These are phyloP conservation scores for Candida ulmi DNA, from an alignment of 805 yeast species.

Conservation along the genomic window DNA sequence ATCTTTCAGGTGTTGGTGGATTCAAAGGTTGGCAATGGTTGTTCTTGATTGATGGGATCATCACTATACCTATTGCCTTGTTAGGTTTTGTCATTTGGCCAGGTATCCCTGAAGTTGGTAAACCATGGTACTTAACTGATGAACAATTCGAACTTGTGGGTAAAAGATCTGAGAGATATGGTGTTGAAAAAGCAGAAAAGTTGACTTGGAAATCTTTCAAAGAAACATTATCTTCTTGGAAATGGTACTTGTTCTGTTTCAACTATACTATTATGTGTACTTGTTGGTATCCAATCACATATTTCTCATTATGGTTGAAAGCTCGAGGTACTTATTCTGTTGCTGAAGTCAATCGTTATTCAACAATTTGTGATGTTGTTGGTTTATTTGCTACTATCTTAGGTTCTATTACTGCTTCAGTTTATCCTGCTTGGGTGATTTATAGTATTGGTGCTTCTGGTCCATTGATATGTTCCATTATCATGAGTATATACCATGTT, in stretches of 20 bases:
- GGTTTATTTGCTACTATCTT: slow-evolving; percentile 1
- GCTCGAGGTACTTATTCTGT: slow-evolving; percentile 8
- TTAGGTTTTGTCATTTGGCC: slow-evolving; percentile 4
- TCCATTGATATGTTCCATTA: slow-evolving; percentile 38
- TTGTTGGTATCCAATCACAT: slow-evolving; percentile 1
- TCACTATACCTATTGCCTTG: slow-evolving; percentile 3
- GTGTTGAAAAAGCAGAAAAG: slow-evolving; percentile 1
- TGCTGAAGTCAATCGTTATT: slow-evolving; percentile 3
- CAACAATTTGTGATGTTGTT: slow-evolving; percentile 3
- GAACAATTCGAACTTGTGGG: not conserved
- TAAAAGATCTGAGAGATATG: slow-evolving; percentile 3
- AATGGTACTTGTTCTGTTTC: slow-evolving; percentile 2
- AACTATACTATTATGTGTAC: slow-evolving; percentile 3
- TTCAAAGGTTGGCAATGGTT: slow-evolving; percentile 61
- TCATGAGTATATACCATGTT: slow-evolving; percentile 51
- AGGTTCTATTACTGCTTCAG: slow-evolving; percentile 3
- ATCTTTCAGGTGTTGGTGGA: slow-evolving; percentile 36
- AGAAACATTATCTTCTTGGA: slow-evolving; percentile 3
- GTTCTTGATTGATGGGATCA: slow-evolving; percentile 25
- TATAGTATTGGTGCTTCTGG: slow-evolving; percentile 1
- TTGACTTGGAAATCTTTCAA: slow-evolving; percentile 1
- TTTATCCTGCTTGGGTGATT: slow-evolving; percentile 2
- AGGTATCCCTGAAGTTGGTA: slow-evolving; percentile 3
- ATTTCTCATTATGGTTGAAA: slow-evolving; percentile 5
- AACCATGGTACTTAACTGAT: slow-evolving; percentile 2